Evolutionary conservation across 371 early-diverging fungal species (phyloP).

Genomic region (Syncephalastrum monosporum): DNA sequence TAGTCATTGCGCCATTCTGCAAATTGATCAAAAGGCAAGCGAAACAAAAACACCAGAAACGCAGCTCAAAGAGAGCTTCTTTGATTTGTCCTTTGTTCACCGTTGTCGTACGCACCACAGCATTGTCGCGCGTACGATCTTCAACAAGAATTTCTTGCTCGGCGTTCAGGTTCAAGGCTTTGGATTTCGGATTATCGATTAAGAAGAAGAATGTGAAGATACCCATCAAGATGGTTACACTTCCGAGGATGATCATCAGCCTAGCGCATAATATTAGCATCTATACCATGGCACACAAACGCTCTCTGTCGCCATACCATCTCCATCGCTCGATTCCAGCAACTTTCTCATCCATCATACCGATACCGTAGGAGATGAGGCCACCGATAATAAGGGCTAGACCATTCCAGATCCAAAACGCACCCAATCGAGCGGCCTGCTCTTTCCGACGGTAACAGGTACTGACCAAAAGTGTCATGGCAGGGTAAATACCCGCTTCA

Average conservation of each 20-base stretch:
- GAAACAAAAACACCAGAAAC: conserved; percentile 33
- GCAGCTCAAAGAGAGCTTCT: conserved; percentile 33
- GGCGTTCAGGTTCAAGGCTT: conserved; percentile 24
- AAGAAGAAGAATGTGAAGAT: conserved; percentile 30
- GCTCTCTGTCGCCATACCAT: conserved; percentile 34
- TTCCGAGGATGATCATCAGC: conserved; percentile 44
- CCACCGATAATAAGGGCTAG: conserved; percentile 61
- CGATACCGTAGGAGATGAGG: conserved; percentile 59
- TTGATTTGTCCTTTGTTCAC: conserved; percentile 30
- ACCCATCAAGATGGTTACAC: conserved; percentile 22
- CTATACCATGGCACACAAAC: no score
- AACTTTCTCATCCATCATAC: conserved; percentile 34
- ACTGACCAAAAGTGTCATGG: conserved; percentile 30
- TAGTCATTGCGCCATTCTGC: conserved; percentile 40
- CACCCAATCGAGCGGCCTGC: conserved; percentile 38
- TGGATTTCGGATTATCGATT: conserved; percentile 35
- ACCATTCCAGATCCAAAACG: conserved; percentile 45
- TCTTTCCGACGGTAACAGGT: conserved; percentile 38
- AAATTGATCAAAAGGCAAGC: conserved; percentile 30
- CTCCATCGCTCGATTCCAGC: conserved; percentile 51
- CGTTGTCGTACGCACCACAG: conserved; percentile 28
- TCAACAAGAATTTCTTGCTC: conserved; percentile 40
- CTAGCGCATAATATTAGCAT: conserved; percentile 9
- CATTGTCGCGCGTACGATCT: conserved; percentile 40
- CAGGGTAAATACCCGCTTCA: conserved; percentile 30